Evolutionary conservation across 1,139 yeast genomes (phyloP).

Genomic region (Sugiyamaella grinbergsii): DNA sequence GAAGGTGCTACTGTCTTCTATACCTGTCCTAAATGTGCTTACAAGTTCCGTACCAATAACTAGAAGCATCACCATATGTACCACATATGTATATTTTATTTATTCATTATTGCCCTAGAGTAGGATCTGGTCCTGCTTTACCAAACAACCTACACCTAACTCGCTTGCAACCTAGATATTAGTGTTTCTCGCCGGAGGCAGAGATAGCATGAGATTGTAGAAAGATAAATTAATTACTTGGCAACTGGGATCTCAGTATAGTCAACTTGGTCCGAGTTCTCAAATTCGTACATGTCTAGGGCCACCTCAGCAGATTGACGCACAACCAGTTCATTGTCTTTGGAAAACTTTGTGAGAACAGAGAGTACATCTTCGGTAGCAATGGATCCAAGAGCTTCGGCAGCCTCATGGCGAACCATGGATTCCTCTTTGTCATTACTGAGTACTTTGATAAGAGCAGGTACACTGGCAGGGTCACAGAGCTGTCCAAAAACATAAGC

Average conservation of each 20-base stretch:
- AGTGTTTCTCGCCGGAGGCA: too few species aligned
- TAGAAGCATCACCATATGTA: background rate
- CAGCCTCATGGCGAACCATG: constrained; percentile 99
- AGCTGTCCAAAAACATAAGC: constrained; percentile 98
- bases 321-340: constrained; percentile 85
- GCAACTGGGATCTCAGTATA: constrained; percentile 52
- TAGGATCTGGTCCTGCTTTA: background rate
- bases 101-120: constrained; percentile 1
- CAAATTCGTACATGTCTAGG: constrained; percentile 96
- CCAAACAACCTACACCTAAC: too few species aligned
- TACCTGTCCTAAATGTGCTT: constrained; percentile 91
- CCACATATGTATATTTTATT: constrained; percentile 11
- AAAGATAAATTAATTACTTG: constrained; percentile 9
- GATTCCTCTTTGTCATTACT: constrained; percentile 81
- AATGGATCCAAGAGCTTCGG: constrained; percentile 96
- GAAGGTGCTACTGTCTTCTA: constrained; percentile 83
- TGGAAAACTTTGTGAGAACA: constrained; percentile 72
- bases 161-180: too few species aligned
- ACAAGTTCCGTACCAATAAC: constrained; percentile 90
- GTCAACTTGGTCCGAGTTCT: constrained; percentile 81
- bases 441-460: constrained; percentile 79
- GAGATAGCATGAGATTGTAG: too few species aligned
- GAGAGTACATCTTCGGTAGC: constrained; percentile 97
- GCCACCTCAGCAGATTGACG: constrained; percentile 97
- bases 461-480: constrained; percentile 91